phyloP scores from a whole-genome alignment of 768 basidiomycete genomes.

The Hygrophorus pudorinus region DNA sequence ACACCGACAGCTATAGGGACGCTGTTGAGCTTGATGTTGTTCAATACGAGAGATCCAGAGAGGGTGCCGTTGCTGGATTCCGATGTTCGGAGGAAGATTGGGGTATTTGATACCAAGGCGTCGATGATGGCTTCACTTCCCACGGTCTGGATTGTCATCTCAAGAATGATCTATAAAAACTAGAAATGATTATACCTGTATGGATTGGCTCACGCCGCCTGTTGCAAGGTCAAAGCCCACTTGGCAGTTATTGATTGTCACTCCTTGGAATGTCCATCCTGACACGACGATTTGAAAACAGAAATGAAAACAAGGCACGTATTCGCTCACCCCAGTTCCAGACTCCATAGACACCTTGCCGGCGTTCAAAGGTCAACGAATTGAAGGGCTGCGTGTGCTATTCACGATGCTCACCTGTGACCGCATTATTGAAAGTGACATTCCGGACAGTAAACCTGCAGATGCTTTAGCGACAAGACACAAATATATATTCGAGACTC shows the following conservation, averaged over 20 bases:
- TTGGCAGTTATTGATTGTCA: constrained; percentile 34
- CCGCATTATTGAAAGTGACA: constrained; percentile 32
- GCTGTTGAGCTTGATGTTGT: constrained; percentile 52
- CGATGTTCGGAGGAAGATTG: constrained; percentile 50
- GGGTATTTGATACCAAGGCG: constrained; percentile 47
- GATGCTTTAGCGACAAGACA: background rate
- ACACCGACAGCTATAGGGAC: constrained; percentile 55
- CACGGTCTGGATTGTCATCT: constrained; percentile 28
- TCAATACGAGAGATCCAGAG: constrained; percentile 53
- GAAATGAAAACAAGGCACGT: background rate
- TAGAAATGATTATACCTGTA: constrained; percentile 27
- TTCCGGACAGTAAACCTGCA: constrained; percentile 57
- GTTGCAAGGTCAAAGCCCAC: constrained; percentile 51
- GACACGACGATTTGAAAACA: too few species aligned
- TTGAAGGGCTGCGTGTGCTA: background rate
- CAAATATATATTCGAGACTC: constrained; percentile 12
- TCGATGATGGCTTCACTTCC: constrained; percentile 59
- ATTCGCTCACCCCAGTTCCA: constrained; percentile 30
- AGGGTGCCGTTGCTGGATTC: constrained; percentile 33
- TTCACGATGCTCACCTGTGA: constrained; percentile 14
- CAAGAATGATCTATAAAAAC: background rate
- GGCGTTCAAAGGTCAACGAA: background rate
- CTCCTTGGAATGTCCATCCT: constrained; percentile 40
- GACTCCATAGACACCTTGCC: constrained; percentile 16
- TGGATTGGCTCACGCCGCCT: constrained; percentile 30